These are phyloP conservation scores for Kluyveromyces sp. DNA, from an alignment of 1,139 yeast genomes.

Conservation along the genomic window DNA sequence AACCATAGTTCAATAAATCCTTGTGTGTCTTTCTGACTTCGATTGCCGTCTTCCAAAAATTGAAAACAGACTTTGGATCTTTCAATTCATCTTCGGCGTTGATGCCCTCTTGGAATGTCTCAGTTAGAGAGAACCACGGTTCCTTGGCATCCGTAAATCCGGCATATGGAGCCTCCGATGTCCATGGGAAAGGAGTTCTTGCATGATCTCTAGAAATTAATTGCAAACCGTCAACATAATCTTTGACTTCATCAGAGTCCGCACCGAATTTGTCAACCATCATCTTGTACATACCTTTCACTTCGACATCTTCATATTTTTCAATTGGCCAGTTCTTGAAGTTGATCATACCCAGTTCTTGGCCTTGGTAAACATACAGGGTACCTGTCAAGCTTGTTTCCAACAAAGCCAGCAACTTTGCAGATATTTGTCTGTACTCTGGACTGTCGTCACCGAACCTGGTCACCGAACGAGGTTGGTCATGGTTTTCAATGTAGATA, in stretches of 20 bases:
- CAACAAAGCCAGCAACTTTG: slow-evolving; percentile 44
- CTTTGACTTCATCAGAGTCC: slow-evolving; percentile 30
- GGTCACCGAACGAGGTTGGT: slow-evolving; percentile 48
- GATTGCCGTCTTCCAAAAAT: slow-evolving; percentile 42
- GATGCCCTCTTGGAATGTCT: slow-evolving; percentile 39
- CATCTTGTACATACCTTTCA: slow-evolving; percentile 39
- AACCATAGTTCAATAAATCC: slow-evolving; percentile 44
- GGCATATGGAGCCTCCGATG: slow-evolving; percentile 34
- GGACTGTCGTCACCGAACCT: slow-evolving; percentile 44
- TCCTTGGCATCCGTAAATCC: slow-evolving; percentile 42
- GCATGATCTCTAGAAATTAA: slow-evolving; percentile 45
- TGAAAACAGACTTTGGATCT: slow-evolving; percentile 43
- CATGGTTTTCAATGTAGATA: slow-evolving; percentile 51
- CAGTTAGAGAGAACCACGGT: slow-evolving; percentile 54
- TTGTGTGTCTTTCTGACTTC: slow-evolving; percentile 40
- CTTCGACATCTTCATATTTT: slow-evolving; percentile 47
- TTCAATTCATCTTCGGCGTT: slow-evolving; percentile 43
- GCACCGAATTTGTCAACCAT: slow-evolving; percentile 34
- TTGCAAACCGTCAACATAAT: slow-evolving; percentile 34
- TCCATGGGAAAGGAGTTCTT: slow-evolving; percentile 58
- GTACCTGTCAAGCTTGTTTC: slow-evolving; percentile 49
- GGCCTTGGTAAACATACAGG: slow-evolving; percentile 52
- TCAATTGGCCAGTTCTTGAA: slow-evolving; percentile 43
- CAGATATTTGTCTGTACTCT: slow-evolving; percentile 35
- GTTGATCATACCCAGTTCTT: slow-evolving; percentile 53